Conservation (phyloP, 805 yeast genomes). For the Millerago galiae region DNA sequence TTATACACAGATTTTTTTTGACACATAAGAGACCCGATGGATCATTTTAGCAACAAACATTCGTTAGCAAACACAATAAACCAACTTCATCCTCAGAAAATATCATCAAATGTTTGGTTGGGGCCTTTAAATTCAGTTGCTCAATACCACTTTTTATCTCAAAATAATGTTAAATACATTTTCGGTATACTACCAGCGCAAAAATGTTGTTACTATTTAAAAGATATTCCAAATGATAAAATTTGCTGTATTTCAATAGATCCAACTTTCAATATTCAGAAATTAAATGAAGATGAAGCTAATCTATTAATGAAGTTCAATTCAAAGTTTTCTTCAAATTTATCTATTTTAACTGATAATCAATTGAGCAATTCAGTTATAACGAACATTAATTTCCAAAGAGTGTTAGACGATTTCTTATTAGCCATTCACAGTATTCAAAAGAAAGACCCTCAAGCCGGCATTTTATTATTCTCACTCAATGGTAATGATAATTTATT, state of each 20-base stretch:
- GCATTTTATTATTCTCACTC: constrained; percentile 21
- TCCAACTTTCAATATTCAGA: constrained; percentile 27
- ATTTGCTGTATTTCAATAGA: constrained; percentile 28
- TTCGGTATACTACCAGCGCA: constrained; percentile 31
- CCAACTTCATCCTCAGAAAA: constrained; percentile 33
- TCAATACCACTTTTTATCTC: constrained; percentile 29
- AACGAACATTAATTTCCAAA: constrained; percentile 21
- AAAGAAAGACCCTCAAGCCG: constrained; percentile 20
- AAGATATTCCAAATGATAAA: constrained; percentile 21
- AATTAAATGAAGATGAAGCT: constrained; percentile 23
- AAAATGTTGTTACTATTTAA: constrained; percentile 26
- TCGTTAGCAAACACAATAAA: constrained; percentile 20
- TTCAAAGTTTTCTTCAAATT: constrained; percentile 19
- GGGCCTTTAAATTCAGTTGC: constrained; percentile 41
- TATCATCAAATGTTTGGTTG: constrained; percentile 35
- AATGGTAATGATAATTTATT: constrained; percentile 25
- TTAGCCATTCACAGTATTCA: constrained; percentile 15
- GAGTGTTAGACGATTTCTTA: constrained; percentile 19
- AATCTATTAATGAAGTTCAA: constrained; percentile 22
- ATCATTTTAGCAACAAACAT: constrained; percentile 22
- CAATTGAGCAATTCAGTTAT: constrained; percentile 20
- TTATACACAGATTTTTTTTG: not conserved
- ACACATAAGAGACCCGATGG: constrained; percentile 5
- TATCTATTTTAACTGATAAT: constrained; percentile 15
- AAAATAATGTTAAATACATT: constrained; percentile 34